Base-by-base conservation (phyloP, 768 basidiomycete species). In the Fomitopsis serialis region DNA sequence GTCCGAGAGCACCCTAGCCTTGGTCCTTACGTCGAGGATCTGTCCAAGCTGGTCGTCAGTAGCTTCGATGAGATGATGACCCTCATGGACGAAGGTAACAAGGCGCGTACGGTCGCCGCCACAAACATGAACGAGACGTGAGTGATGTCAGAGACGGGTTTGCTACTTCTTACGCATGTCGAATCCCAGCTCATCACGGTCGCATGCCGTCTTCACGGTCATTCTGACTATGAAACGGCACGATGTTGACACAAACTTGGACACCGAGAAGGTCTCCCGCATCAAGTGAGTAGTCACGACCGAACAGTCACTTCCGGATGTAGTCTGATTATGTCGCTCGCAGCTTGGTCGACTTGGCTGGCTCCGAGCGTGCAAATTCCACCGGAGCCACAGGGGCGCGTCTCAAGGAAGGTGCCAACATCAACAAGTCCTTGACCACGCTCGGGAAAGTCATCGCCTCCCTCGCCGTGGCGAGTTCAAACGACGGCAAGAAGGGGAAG, bases 41-140 rank as follows among this genome's bases (percentile, higher is more conserved):
- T 99, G 53, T 93, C 92, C 63, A 92, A 92, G 70, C 82, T 98
- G 51, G 87, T 87, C 25, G 97, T 98, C 43, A 85, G 81, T 65
- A 88, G 78, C 68, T 98, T 95, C 66, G 82, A 89, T 27, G 96
- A 97, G 68, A 97, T 99, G 89, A 96, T 97, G 89, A 92, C 87
- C 5, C 86, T 99, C 66, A 98, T 98, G 96, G 96, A 99, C 74
- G 96, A 99, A 69, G 96, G 96, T 36, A 99, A 98, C 71, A 98
- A 98, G 74, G 95, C 97, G 48, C 78, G 97, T 47, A 98, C 97
- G 13, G 96, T 99, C 22, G 97, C 97, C 21, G 95, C 97, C 23
- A 99, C 97, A 21, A 94, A 97, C 71, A 99, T 99, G 97, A 99
- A 99, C 72, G 97, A 98, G 72, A 97, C 94, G 80, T 91, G 67